phyloP scores from a whole-genome alignment of 495 filamentous ascomycete genomes.

The Talaromyces proteolyticus region DNA sequence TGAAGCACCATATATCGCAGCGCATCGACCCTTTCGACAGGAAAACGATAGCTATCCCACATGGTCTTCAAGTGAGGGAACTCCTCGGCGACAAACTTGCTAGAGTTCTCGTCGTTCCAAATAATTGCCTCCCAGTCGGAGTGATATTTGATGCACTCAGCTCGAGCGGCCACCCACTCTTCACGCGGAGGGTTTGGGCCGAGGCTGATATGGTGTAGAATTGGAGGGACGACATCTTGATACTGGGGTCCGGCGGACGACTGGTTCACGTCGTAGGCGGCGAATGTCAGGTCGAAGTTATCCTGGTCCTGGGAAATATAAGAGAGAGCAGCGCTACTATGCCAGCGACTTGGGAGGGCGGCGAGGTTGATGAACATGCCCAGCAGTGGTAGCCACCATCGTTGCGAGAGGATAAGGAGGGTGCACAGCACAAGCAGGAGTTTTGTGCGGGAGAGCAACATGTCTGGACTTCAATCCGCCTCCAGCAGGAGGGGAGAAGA shows the following conservation, averaged over 20 bases:
- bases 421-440: constrained; percentile 1
- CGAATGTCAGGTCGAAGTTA: constrained; percentile 32
- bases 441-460: not conserved
- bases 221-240: constrained; percentile 24
- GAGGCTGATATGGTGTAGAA: constrained; percentile 33
- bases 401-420: not conserved
- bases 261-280: constrained; percentile 24
- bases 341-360: constrained; percentile 22
- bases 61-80: constrained; percentile 68
- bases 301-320: constrained; percentile 20
- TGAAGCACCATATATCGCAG: constrained; percentile 65
- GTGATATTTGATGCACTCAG: constrained; percentile 28
- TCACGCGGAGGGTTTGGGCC: constrained; percentile 15
- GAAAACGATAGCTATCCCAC: constrained; percentile 58
- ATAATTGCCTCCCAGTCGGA: constrained; percentile 33
- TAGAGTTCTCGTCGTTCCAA: constrained; percentile 57
- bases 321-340: constrained; percentile 13
- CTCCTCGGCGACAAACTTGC: constrained; percentile 51
- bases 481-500: too few species aligned
- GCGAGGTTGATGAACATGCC: constrained; percentile 16
- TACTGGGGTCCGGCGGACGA: constrained; percentile 16
- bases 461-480: not conserved
- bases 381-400: constrained; percentile 2
- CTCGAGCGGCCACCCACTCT: constrained; percentile 25
- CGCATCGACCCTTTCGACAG: constrained; percentile 65